phyloP scores from a whole-genome alignment of 192 early-diverging fungal genomes.

The Backusella circina region DNA sequence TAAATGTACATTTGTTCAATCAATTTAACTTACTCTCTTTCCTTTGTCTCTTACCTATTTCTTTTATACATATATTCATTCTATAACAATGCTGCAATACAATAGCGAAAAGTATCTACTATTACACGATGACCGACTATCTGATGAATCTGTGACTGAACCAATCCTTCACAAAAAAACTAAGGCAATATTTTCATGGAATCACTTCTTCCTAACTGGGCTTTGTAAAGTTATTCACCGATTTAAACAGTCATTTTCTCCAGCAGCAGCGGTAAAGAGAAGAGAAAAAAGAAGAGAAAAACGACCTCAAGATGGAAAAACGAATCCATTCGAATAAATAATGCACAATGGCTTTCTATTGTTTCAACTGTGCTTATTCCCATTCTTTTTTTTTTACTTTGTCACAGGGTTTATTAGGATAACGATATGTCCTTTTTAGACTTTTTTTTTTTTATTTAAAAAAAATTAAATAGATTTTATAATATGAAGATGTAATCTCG shows the following conservation, averaged over 20 bases:
- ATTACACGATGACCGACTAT: background rate
- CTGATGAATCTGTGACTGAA: background rate
- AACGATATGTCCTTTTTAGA: background rate
- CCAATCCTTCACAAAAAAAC: background rate
- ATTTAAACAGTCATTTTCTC: background rate
- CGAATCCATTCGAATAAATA: background rate
- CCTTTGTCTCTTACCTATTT: background rate
- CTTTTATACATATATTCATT: background rate
- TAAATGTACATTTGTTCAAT: background rate
- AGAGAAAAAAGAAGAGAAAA: conserved; percentile 4
- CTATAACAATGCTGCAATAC: background rate
- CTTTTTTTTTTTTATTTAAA: background rate
- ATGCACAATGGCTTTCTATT: background rate
- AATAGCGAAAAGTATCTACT: background rate
- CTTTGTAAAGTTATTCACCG: background rate
- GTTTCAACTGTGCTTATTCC: background rate
- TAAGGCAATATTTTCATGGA: background rate
- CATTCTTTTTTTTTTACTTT: background rate
- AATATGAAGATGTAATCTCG: background rate
- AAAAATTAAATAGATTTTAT: background rate
- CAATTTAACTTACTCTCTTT: background rate
- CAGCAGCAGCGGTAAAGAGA: background rate
- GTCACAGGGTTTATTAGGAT: background rate
- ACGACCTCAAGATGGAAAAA: background rate
- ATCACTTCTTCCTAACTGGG: background rate